Evolutionary conservation across 805 yeast species (phyloP), one percentile per base, ranked within the genome.

Genomic region (Starmerella cellae): DNA sequence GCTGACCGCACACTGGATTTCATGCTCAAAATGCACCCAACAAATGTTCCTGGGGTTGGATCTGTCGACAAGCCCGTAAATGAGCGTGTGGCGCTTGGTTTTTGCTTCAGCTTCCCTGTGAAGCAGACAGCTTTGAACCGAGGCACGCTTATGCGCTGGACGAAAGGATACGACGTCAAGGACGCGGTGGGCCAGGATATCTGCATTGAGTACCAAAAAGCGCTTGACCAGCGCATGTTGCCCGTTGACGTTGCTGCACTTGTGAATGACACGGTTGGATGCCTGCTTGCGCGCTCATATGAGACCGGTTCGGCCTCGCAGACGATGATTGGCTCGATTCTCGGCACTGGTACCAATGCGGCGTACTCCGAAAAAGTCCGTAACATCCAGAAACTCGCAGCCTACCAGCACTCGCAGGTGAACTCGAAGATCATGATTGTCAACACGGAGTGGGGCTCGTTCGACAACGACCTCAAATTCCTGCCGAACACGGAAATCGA

Each of bases 371-470:
- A 88, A 62, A 70, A 74, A 43, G 60, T 85, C 40, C 77, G 73
- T 33, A 72, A 77, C 42, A 82, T 91, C 52, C 73, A 72, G 42
- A 88, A 91, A 63, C 41, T 46, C 21, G 27, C 21, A 20, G 9
- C 9, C 23, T 67, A 87, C 48, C 73, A 75, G n/a, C 68, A 71
- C 2, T 42, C 42, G n/a, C 49, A 53, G 38, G 52, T 55, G 16
- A 54, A 55, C 32, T 39, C 44, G 13, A 59, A 58, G 18, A 61
- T 71, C 53, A 87, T 87, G 95, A 81, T 84, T 49, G 72, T 87
- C 54, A 87, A 87, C 65, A 87, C 95, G 36, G 98, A 91, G 64
- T 91, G 97, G 95, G 97, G 97, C 49, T 84, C 95, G 34, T 88
- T 87, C 56, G 97, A 88, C 63, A 88, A 88, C 58, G 77, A 74